Base-by-base conservation (phyloP, 352 stramenopile genomes). In the Blastocystis sp. region DNA sequence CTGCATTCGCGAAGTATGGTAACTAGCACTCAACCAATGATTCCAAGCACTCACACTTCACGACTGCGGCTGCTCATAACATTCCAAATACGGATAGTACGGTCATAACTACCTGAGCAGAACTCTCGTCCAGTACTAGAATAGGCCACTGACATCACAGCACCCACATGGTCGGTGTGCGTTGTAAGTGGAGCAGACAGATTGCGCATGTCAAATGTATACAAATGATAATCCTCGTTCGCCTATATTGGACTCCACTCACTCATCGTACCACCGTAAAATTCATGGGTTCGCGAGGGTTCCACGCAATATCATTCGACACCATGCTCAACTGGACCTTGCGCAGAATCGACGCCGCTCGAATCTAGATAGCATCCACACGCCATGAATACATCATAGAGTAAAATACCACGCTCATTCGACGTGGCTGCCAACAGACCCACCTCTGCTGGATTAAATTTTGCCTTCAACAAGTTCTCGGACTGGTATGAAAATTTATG, bases 1-100 rank as follows among this genome's bases (percentile, higher is more conserved):
- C 92, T 99, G 98, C 98, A 99, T 99, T 73, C 98, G 95, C 91
- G 98, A 98, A 5, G 97, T 96, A 92, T 99, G 96, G 91, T 99
- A 99, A 69, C 76, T 88, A 78, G 39, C 20, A 16, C 5, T 79
- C 6, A 62, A 20, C 20, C 5, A 7, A 8, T 0, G 11, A 39
- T n/a, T 24, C 30, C 24, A n/a, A 9, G 24, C 34, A 13, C 34
- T 26, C 70, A 88, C 53, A 96, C 93, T 91, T 96, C 94, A 41
- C 94, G 93, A 85, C 94, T 96, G 76, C 93, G 95, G 87, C 91
- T 94, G 75, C 91, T 93, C 91, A 94, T 91, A 45, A 95, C 92
- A 45, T 94, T 94, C 92, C 99, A 99, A 81, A 99, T 98, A 79
- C 98, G 95, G 76, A 99, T 93, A 24, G 97, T 99, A 76, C 95